Evolutionary conservation across 192 early-diverging fungal species (phyloP).

Genomic region (Coemansia sp.): DNA sequence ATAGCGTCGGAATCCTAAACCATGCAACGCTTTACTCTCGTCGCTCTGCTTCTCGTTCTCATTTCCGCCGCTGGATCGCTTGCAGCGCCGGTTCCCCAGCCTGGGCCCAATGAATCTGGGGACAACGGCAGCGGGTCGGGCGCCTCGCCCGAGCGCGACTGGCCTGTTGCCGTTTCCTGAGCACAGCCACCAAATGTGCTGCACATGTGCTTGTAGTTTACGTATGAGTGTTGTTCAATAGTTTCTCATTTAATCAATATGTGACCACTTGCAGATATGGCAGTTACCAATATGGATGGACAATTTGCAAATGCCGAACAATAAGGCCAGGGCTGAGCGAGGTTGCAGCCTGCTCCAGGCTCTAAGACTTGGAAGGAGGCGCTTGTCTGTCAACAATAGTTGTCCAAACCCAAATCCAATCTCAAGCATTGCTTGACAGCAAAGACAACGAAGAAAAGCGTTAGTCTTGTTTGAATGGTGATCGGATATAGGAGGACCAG

Average conservation of each 20-base stretch:
- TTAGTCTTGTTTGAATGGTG: too few relatives aligned
- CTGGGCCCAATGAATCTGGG: not conserved
- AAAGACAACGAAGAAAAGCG: too few relatives aligned
- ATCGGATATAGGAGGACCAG: too few relatives aligned
- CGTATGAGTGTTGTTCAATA: too few relatives aligned
- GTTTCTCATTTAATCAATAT: too few relatives aligned
- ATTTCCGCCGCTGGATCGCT: constrained; percentile 18
- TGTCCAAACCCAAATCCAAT: not conserved
- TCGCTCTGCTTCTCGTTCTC: constrained; percentile 26
- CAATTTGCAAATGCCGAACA: not conserved
- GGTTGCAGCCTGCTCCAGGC: not conserved
- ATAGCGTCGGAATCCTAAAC: not conserved
- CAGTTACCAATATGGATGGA: too few relatives aligned
- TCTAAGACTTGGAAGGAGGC: constrained; percentile 23
- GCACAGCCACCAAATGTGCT: not conserved
- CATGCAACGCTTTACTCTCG: constrained; percentile 10
- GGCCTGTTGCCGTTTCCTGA: constrained; percentile 37
- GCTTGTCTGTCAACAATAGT: not conserved
- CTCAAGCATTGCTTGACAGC: not conserved
- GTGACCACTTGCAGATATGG: too few relatives aligned
- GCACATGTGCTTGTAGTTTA: too few relatives aligned
- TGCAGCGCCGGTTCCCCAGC: constrained; percentile 32
- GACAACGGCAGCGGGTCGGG: not conserved
- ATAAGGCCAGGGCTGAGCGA: not conserved
- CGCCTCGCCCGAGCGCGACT: constrained; percentile 44